Evolutionary conservation across 306 rosid genomes (phyloP).

Genomic region (Senna siamea): DNA sequence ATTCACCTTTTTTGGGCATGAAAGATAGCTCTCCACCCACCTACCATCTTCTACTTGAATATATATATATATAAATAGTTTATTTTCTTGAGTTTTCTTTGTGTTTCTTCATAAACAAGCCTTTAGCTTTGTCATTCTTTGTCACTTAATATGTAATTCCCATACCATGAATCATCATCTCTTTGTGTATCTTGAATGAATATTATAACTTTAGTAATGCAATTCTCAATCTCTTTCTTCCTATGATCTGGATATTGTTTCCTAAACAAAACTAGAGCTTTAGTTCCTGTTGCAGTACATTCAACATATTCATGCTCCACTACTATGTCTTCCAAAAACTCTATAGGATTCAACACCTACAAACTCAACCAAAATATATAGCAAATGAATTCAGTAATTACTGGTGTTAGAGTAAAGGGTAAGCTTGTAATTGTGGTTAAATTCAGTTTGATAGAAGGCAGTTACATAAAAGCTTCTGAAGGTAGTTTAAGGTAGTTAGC

Average conservation of each 20-base stretch:
- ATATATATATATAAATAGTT: too few relatives aligned
- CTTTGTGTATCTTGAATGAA: neutral
- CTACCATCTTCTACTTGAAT: too few relatives aligned
- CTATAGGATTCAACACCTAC: slow-evolving; percentile 32
- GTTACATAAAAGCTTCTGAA: too few relatives aligned
- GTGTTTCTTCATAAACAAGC: neutral
- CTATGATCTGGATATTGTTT: neutral
- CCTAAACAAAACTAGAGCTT: neutral
- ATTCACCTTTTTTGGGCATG: neutral
- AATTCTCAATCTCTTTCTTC: neutral
- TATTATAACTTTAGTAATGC: neutral
- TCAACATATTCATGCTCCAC: slow-evolving; percentile 34
- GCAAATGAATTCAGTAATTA: too few relatives aligned
- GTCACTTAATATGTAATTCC: neutral
- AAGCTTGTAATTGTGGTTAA: too few relatives aligned
- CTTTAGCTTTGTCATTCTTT: neutral
- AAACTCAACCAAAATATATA: neutral
- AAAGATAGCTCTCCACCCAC: slow-evolving; percentile 10
- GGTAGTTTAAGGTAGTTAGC: too few relatives aligned
- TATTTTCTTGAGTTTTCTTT: slow-evolving; percentile 10
- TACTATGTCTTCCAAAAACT: neutral
- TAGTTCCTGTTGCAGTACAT: slow-evolving; percentile 35
- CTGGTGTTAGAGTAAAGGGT: too few relatives aligned
- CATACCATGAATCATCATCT: slow-evolving; percentile 11
- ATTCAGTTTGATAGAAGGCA: too few relatives aligned